phyloP scores from a whole-genome alignment of 1,284 basidiomycete species.

The Stereum hirsutum region DNA sequence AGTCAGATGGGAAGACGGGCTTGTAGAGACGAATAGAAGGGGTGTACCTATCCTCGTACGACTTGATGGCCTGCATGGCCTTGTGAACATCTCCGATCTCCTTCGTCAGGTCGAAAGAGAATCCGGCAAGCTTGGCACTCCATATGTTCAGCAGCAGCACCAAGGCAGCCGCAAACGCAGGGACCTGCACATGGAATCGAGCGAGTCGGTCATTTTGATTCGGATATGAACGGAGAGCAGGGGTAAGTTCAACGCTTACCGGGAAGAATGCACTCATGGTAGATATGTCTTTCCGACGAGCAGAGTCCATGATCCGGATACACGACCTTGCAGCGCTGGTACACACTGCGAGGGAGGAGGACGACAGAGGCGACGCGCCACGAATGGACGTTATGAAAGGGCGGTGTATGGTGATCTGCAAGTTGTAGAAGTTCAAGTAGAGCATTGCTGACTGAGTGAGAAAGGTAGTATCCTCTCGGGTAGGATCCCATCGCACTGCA shows the following conservation, averaged over 20 bases:
- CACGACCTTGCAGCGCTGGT: conserved; percentile 52
- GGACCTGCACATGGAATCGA: conserved; percentile 24
- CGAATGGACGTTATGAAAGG: conserved; percentile 49
- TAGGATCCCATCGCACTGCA: conserved; percentile 51
- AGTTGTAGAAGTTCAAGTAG: conserved; percentile 46
- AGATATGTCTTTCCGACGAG: too few relatives aligned
- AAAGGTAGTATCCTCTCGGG: conserved; percentile 31
- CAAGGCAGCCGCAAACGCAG: conserved; percentile 55
- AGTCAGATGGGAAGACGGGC: neutral
- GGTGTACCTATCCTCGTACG: conserved; percentile 39
- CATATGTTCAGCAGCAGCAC: conserved; percentile 70
- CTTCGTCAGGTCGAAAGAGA: conserved; percentile 42
- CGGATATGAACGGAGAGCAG: too few relatives aligned
- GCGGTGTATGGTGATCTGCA: conserved; percentile 49
- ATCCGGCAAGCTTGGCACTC: conserved; percentile 53
- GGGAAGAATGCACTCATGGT: too few relatives aligned
- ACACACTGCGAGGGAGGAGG: conserved; percentile 56
- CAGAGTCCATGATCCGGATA: conserved; percentile 44
- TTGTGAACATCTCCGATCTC: conserved; percentile 66
- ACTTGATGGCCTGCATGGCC: conserved; percentile 55
- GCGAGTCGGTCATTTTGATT: too few relatives aligned
- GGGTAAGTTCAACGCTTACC: too few relatives aligned
- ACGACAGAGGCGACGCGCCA: conserved; percentile 30
- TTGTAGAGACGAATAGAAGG: neutral
- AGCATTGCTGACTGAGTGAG: conserved; percentile 47